Evolutionary conservation across 192 early-diverging fungal species (phyloP), one percentile per base, ranked within the genome.

Genomic region (Backusella mclennaniae): DNA sequence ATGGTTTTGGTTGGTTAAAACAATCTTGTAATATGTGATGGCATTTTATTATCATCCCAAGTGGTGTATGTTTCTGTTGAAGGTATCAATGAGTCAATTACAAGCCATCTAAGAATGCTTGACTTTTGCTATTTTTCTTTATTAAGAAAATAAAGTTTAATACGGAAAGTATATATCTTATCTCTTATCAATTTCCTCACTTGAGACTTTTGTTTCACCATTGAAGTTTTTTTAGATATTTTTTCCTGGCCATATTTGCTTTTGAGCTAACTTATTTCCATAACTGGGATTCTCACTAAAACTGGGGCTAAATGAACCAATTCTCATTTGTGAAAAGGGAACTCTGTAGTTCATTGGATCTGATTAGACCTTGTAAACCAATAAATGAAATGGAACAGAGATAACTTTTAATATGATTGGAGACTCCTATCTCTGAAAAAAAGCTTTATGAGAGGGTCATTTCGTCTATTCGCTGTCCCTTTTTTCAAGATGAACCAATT

Each of bases 171-270:
- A n/a, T 1, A n/a, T 26, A 63, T 29, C 56, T 63, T 63, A 63
- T 63, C 21, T 63, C 56, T 63, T 63, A 63, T 63, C 56, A 63
- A 59, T 63, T 12, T 63, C 56, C 56, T 63, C 56, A 49, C 46
- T 49, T 49, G 19, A 17, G 17, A 17, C 0, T 44, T 15, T 44
- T 56, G 56, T 63, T 63, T 63, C 56, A 63, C 56, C 21, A 63
- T 11, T 29, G 23, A 63, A 63, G 2, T 5, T 6, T 53, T 53
- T 53, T 53, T 53, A 53, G 3, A 63, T 23, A 11, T 29, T 63
- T 26, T 23, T 63, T 63, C 56, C 56, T 63, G 12, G 56, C 12
- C 23, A 29, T 63, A 63, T 63, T 63, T 63, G 56, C 29, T 63
- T 63, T 59, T 63, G 14, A 63, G 29, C 26, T 29, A 63, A 21